Evolutionary conservation across 225 moss, liverwort and hornwort genomes (phyloP).

Genomic region (Sphagnum tenellum): DNA sequence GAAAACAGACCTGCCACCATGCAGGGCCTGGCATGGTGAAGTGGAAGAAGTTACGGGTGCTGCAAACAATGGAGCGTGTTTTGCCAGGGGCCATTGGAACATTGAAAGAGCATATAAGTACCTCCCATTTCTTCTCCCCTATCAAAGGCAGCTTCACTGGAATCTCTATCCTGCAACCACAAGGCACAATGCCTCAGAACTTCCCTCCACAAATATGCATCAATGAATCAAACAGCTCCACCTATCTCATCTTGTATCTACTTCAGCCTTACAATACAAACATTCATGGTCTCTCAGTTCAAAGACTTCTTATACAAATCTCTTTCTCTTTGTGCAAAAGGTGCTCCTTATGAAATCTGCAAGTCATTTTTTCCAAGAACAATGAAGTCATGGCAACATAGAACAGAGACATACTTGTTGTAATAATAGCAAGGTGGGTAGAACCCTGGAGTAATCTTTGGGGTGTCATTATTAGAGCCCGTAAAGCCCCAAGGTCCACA

Average conservation of each 20-base stretch:
- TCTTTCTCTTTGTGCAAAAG: too few species aligned
- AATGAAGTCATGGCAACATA: not conserved
- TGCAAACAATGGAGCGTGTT: conserved; percentile 91
- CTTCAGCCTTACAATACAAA: not conserved
- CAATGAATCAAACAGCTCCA: not conserved
- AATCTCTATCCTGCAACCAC: conserved; percentile 52
- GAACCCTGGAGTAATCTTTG: conserved; percentile 81
- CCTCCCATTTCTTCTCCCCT: conserved; percentile 66
- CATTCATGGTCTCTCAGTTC: too few species aligned
- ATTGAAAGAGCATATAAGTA: conserved; percentile 92
- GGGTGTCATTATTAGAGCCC: conserved; percentile 68
- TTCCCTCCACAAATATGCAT: not conserved
- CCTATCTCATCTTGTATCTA: not conserved
- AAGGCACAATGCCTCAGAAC: conserved; percentile 3
- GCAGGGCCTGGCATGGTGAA: conserved; percentile 64
- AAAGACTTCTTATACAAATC: too few species aligned
- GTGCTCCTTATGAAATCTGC: not conserved
- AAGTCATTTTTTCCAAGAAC: not conserved
- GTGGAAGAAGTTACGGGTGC: conserved; percentile 86
- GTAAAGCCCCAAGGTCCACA: conserved; percentile 87
- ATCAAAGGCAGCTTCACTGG: conserved; percentile 78
- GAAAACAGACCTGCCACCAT: conserved; percentile 55
- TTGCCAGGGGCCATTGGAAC: conserved; percentile 96
- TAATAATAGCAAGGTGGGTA: conserved; percentile 81
- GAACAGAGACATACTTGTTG: conserved; percentile 46